These are phyloP conservation scores for Mycena belliarum DNA, from an alignment of 768 basidiomycete species.

Conservation along the genomic window DNA sequence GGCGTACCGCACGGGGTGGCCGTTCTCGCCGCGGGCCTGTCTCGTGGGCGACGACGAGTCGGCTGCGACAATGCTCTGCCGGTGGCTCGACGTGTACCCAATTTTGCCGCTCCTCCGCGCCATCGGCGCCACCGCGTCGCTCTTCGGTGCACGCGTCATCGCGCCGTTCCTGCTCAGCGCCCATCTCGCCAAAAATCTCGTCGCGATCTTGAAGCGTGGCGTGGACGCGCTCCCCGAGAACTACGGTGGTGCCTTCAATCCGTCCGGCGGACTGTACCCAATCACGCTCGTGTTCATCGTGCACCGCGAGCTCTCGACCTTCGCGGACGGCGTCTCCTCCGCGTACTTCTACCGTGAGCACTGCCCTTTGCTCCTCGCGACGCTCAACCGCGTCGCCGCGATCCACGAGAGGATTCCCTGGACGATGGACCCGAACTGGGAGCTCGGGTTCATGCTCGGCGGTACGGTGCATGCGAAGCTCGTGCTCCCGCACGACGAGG, in stretches of 20 bases:
- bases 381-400: conserved; percentile 6
- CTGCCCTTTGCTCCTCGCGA: conserved; percentile 12
- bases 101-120: conserved; percentile 13
- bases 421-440: not conserved
- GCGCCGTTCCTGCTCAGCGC: conserved; percentile 15
- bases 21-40: conserved; percentile 3
- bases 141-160: conserved; percentile 3
- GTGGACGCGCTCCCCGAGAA: conserved; percentile 12
- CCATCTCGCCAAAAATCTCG: conserved; percentile 17
- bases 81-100: conserved; percentile 14
- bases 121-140: conserved; percentile 5
- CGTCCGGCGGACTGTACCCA: conserved; percentile 11
- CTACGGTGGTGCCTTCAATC: not conserved
- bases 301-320: not conserved
- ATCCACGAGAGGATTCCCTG: conserved; percentile 3
- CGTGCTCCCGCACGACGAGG: conserved; percentile 16
- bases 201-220: conserved; percentile 13
- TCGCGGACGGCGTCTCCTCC: conserved; percentile 13
- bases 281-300: conserved; percentile 13
- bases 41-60: conserved; percentile 7
- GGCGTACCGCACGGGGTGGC: not conserved
- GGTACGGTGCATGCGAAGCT: conserved; percentile 13
- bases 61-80: conserved; percentile 12
- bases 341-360: conserved; percentile 16
- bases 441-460: not conserved